phyloP scores from a whole-genome alignment of 176 grass and related monocot genomes.

The Musa schizocarpa region DNA sequence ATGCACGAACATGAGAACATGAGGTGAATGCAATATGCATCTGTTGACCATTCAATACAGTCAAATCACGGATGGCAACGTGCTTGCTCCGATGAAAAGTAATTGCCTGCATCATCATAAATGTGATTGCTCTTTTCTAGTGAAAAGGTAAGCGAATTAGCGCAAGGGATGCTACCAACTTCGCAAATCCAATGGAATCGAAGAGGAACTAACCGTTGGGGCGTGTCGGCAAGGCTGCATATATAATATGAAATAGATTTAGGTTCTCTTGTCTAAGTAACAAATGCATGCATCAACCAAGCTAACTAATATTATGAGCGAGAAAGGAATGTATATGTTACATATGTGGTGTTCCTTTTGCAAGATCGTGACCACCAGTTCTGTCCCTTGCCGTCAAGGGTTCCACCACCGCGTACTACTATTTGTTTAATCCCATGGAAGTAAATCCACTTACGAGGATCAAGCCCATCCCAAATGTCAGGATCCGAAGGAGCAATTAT shows the following conservation, averaged over 20 bases:
- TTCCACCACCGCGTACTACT: constrained; percentile 54
- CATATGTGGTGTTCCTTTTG: constrained; percentile 54
- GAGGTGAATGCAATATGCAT: constrained; percentile 63
- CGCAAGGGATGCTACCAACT: constrained; percentile 8
- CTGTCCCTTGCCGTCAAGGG: constrained; percentile 56
- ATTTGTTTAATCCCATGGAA: constrained; percentile 43
- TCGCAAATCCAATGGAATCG: not conserved
- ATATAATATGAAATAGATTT: not conserved
- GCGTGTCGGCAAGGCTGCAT: not conserved
- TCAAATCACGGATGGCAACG: constrained; percentile 44
- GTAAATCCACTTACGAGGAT: constrained; percentile 60
- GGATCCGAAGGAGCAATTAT: constrained; percentile 54
- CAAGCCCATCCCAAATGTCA: constrained; percentile 36
- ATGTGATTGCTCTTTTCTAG: not conserved
- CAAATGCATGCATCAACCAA: not conserved
- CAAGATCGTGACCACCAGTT: constrained; percentile 75
- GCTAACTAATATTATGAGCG: not conserved
- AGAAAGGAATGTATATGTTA: not conserved
- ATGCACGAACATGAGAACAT: constrained; percentile 48
- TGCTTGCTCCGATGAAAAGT: constrained; percentile 56
- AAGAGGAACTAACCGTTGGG: constrained; percentile 2
- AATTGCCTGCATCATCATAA: constrained; percentile 34
- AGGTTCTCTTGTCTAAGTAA: not conserved
- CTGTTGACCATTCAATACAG: constrained; percentile 54
- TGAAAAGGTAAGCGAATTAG: not conserved